phyloP scores from a whole-genome alignment of 257 asterid species.

The Salvia splendens region DNA sequence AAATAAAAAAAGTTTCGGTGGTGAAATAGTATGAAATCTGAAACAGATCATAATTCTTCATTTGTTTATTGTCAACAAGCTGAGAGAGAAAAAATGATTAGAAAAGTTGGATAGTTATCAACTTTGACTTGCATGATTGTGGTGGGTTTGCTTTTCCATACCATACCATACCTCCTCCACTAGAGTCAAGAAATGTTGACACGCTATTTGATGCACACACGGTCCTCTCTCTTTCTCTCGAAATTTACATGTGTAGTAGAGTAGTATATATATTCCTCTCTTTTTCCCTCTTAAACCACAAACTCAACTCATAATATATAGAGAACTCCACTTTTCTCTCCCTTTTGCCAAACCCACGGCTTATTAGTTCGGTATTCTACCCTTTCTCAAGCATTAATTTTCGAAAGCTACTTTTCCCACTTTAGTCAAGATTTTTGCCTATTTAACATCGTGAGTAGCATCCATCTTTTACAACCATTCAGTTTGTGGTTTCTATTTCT shows the following conservation, averaged over 20 bases:
- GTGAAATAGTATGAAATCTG: no score
- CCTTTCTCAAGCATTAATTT: background rate
- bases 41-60: no score
- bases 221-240: no score
- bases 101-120: background rate
- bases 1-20: no score
- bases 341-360: background rate
- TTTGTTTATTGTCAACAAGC: no score
- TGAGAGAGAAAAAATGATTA: no score
- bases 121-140: conserved; percentile 24
- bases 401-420: background rate
- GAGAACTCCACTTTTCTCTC: background rate
- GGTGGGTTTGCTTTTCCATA: no score
- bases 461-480: background rate
- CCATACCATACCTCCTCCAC: background rate
- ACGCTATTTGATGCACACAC: background rate
- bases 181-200: background rate
- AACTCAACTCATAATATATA: no score
- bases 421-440: background rate
- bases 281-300: no score
- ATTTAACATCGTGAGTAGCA: no score
- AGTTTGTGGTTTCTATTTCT: background rate
- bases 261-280: no score
- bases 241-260: no score
- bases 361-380: background rate